A percentile compares a stretch with the other conserved stretches of the same genome.
These are phyloP conservation scores for Aspergillus tanneri DNA, from an alignment of 2,329 filamentous ascomycete genomes.

Conservation along the genomic window DNA sequence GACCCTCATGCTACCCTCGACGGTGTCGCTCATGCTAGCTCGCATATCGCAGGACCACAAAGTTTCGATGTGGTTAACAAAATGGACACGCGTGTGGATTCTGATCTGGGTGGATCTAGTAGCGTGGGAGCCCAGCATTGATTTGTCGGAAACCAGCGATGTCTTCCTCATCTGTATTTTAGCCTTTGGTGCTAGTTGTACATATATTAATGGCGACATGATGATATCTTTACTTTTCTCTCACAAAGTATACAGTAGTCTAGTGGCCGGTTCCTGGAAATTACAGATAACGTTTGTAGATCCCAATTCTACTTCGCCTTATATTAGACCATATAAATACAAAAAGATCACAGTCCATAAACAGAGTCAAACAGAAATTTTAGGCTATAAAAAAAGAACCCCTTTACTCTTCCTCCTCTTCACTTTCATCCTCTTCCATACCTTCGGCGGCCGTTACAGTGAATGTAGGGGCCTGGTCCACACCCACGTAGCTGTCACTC, in stretches of 20 bases:
- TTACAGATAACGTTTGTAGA: neutral
- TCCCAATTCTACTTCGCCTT: constrained; percentile 3
- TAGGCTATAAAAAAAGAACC: constrained; percentile 13
- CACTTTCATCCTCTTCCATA: constrained; percentile 90
- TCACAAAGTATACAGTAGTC: too few species aligned
- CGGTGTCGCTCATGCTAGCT: neutral
- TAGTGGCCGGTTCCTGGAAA: too few species aligned
- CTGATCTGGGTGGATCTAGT: neutral
- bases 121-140: neutral
- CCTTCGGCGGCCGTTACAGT: constrained; percentile 82
- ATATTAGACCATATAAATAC: constrained; percentile 17
- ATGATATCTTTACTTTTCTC: neutral
- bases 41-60: neutral
- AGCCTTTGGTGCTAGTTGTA: neutral
- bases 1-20: neutral
- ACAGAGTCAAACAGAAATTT: constrained; percentile 5
- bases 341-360: constrained; percentile 4
- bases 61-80: neutral
- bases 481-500: constrained; percentile 94
- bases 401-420: constrained; percentile 65
- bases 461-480: constrained; percentile 93
- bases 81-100: neutral
- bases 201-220: neutral
- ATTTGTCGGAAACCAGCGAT: neutral
- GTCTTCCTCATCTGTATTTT: neutral